A percentile compares a stretch with the other conserved stretches of the same genome.
These are phyloP conservation scores for Serendipita sp. DNA, from an alignment of 768 basidiomycete species.

Conservation along the genomic window DNA sequence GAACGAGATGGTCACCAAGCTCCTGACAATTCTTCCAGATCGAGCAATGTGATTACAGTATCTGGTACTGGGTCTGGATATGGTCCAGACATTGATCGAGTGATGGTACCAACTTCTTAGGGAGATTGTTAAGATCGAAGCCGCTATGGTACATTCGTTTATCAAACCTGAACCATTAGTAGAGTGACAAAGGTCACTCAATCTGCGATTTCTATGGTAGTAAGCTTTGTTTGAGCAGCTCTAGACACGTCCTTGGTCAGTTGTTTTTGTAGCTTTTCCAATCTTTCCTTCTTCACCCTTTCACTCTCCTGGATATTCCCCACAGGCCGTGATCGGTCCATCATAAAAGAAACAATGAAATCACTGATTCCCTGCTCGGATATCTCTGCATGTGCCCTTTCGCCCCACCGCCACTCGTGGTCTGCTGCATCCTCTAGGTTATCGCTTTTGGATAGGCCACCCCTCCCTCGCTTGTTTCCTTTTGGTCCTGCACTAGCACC, in stretches of 20 bases:
- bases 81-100: conserved; percentile 8
- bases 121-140: not conserved
- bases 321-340: not conserved
- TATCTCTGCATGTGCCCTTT: conserved; percentile 63
- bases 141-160: too few species aligned
- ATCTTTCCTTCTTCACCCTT: not conserved
- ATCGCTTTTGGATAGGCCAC: conserved; percentile 22
- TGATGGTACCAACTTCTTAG: conserved; percentile 10
- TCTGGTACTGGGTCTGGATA: conserved; percentile 6
- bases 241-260: not conserved
- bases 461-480: conserved; percentile 36
- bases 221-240: not conserved
- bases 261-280: not conserved
- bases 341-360: conserved; percentile 75
- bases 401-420: conserved; percentile 79
- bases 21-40: not conserved
- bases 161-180: too few species aligned
- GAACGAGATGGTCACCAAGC: not conserved
- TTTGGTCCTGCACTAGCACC: conserved; percentile 31
- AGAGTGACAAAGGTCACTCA: too few species aligned
- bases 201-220: not conserved
- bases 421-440: conserved; percentile 11
- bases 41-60: not conserved
- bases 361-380: conserved; percentile 58
- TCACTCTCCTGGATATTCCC: conserved; percentile 3